These are phyloP conservation scores for Gossypium sturtianum DNA, from an alignment of 345 rosid genomes.

Conservation along the genomic window DNA sequence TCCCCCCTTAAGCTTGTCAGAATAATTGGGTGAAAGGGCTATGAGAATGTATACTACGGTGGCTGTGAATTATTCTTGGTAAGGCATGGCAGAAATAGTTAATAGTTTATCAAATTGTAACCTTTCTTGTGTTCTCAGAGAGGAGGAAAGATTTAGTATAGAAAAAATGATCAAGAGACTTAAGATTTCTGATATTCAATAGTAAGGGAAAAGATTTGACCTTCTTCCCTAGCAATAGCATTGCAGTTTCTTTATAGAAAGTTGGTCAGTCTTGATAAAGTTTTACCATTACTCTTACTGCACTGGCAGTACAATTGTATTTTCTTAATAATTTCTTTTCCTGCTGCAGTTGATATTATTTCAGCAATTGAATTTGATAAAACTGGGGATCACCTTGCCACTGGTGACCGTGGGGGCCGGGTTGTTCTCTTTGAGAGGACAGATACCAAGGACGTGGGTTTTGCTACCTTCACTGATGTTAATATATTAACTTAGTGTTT, in stretches of 20 bases:
- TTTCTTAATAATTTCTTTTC: conserved; percentile 13
- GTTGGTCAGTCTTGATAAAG: neutral
- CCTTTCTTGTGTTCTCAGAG: neutral
- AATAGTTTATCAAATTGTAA: neutral
- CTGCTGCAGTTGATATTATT: conserved; percentile 76
- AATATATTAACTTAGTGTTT: conserved; percentile 3
- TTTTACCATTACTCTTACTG: neutral
- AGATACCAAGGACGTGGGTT: conserved; percentile 59
- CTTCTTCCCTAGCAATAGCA: neutral
- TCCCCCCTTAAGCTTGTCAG: neutral
- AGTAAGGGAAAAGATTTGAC: neutral
- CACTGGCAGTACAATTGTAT: neutral
- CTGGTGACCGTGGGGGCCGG: conserved; percentile 96
- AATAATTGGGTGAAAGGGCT: neutral
- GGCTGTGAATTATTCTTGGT: neutral
- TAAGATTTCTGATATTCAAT: neutral
- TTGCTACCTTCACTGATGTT: conserved; percentile 12
- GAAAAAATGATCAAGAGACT: neutral
- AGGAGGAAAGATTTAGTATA: neutral
- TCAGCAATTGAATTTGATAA: conserved; percentile 86
- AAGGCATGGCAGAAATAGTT: neutral
- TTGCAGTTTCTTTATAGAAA: neutral
- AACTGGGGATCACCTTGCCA: conserved; percentile 78
- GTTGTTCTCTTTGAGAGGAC: conserved; percentile 93
- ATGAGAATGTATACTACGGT: neutral